Conservation (phyloP, 2,329 filamentous ascomycete genomes). For the Aspergillus floridensis region DNA sequence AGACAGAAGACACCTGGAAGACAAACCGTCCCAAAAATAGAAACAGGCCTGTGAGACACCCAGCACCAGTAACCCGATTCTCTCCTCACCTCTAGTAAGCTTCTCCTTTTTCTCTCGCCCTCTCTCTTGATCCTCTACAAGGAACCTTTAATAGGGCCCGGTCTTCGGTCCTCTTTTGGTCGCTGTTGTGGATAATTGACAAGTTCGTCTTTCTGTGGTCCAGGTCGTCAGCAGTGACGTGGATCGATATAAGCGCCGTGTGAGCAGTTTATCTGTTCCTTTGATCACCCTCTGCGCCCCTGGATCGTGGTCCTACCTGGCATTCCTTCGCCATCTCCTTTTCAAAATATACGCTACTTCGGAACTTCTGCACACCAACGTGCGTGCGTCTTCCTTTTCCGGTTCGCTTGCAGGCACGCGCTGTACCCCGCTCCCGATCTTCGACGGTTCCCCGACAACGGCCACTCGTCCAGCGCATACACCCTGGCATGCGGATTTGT, state of each 20-base stretch:
- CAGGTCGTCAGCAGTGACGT: neutral
- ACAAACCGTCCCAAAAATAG: slow-evolving; percentile 17
- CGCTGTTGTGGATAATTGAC: slow-evolving; percentile 1
- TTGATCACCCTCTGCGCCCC: neutral
- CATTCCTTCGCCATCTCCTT: neutral
- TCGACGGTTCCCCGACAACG: slow-evolving; percentile 7
- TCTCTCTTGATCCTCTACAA: neutral
- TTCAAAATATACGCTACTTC: neutral
- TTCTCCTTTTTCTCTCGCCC: slow-evolving; percentile 8
- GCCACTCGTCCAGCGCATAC: neutral
- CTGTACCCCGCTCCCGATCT: slow-evolving; percentile 19
- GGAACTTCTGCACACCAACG: neutral
- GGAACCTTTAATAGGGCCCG: neutral
- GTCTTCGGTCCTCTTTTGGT: neutral
- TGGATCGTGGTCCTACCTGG: neutral
- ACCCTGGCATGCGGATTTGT: slow-evolving; percentile 8
- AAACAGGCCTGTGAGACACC: slow-evolving; percentile 17
- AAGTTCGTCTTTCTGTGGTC: neutral
- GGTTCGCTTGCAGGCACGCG: slow-evolving; percentile 12
- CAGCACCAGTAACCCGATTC: slow-evolving; percentile 1
- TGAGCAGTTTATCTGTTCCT: neutral
- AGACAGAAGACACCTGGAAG: slow-evolving; percentile 1
- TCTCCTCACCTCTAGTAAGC: slow-evolving; percentile 9
- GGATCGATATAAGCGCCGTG: neutral
- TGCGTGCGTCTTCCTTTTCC: slow-evolving; percentile 10